phyloP scores from a whole-genome alignment of 495 filamentous ascomycete species.

The Xanthoparmelia taractica region DNA sequence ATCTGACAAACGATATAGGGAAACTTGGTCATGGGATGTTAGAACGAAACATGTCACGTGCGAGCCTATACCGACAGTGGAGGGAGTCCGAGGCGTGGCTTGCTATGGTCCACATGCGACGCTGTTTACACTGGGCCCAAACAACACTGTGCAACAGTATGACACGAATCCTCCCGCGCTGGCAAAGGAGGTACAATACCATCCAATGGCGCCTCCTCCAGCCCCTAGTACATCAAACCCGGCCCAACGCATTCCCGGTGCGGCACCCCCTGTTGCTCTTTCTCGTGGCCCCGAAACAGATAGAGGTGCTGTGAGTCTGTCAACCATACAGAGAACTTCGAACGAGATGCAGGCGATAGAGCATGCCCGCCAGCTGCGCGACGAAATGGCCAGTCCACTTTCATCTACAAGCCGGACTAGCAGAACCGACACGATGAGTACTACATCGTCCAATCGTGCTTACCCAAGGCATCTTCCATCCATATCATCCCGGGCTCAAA shows the following conservation, averaged over 20 bases:
- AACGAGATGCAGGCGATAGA: conserved; percentile 40
- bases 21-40: conserved; percentile 93
- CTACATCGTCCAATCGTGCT: conserved; percentile 41
- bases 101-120: conserved; percentile 83
- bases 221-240: conserved; percentile 25
- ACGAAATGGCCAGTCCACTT: conserved; percentile 52
- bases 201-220: conserved; percentile 65
- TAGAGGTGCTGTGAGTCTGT: conserved; percentile 23
- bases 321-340: conserved; percentile 35
- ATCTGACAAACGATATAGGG: conserved; percentile 44
- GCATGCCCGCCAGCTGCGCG: conserved; percentile 44
- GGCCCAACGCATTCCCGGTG: conserved; percentile 21
- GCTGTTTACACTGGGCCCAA: conserved; percentile 85
- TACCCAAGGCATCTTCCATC: conserved; percentile 27
- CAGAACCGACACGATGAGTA: conserved; percentile 54
- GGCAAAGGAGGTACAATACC: conserved; percentile 77
- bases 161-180: conserved; percentile 76
- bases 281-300: conserved; percentile 14
- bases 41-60: conserved; percentile 89
- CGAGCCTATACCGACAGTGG: conserved; percentile 77
- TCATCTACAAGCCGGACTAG: conserved; percentile 59
- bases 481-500: conserved; percentile 37
- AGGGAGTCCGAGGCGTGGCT: conserved; percentile 70
- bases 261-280: conserved; percentile 25
- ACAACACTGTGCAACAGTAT: conserved; percentile 88